Base-by-base conservation (phyloP, 352 stramenopile species). In the Globisporangium lucens region DNA sequence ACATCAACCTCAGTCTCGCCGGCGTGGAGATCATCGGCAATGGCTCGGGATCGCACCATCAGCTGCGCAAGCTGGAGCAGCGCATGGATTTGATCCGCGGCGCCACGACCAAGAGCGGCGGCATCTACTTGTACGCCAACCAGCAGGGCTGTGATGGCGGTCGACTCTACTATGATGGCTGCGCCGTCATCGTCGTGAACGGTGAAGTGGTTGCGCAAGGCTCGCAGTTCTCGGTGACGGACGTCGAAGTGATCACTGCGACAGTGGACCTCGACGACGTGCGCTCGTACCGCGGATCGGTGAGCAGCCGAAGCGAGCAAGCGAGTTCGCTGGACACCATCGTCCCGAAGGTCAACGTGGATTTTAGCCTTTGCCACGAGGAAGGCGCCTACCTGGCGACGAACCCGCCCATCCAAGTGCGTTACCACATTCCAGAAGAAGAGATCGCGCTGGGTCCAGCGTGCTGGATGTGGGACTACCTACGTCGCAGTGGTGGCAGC, bases 391-490 rank as follows among this genome's bases (percentile, higher is more conserved):
- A 90, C 30, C 46, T 67, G 4, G 53, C 73, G 6, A 75, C 83
- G 15, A 82, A 75, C 29, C 62, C 75, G 15, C 68, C 73, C 20
- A 81, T 97, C 51, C 67, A 91, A 20, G 73, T 97, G 17, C 83
- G 78, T 15, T 88, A 94, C 71, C 85, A 98, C 65, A 74, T 80
- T 10, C 90, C 96, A 4, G 95, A 99, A 73, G 97, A 99, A 77
- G 97, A 99, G 73, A 99, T 98, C 75, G 97, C 90, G 53, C 80
- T 98, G 2, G 97, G 97, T 3, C 97, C 97, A 5, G 97, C 97
- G 3, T 99, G 97, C 77, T 99, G 97, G 97, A 75, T 99, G 55
- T 99, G 97, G 97, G 97, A 99, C 78, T 99, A 99, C 76, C 71
- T 99, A 56, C 89, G 97, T 65, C 83, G 97, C 41, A 92, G 73